phyloP scores from a whole-genome alignment of 352 stramenopile genomes.

The Pythium sp. region DNA sequence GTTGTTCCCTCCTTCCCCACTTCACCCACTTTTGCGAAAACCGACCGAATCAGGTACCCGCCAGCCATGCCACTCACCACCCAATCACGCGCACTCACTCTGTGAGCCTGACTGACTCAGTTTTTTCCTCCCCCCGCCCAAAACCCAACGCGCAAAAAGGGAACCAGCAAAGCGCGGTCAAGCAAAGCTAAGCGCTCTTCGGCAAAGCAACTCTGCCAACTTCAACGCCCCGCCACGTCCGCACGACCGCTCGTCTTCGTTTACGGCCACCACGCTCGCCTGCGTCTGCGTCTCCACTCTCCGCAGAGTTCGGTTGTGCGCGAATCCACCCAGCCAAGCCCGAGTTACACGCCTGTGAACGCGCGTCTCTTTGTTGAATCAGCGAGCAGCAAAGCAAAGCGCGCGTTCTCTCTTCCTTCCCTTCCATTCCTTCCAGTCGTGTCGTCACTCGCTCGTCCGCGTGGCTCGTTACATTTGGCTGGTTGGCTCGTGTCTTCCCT shows the following conservation, averaged over 20 bases:
- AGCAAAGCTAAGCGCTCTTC: background rate
- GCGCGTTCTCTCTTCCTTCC: background rate
- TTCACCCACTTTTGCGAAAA: background rate
- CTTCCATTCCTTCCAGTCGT: background rate
- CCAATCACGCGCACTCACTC: background rate
- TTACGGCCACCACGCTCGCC: background rate
- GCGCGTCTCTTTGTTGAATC: constrained; percentile 4
- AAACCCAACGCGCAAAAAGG: background rate
- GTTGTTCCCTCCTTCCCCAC: background rate
- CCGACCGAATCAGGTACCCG: background rate
- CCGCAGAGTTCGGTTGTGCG: background rate
- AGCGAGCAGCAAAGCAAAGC: constrained; percentile 2
- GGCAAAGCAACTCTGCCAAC: background rate
- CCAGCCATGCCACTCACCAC: constrained; percentile 1
- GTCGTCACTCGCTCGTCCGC: background rate
- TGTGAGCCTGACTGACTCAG: background rate
- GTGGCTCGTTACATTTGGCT: background rate
- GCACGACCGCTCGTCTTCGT: background rate
- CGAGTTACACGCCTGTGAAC: background rate
- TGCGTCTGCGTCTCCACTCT: background rate
- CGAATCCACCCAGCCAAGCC: background rate
- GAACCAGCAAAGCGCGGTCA: background rate
- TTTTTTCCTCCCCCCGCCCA: background rate
- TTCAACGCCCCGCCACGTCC: background rate
- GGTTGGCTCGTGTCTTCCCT: background rate